Percentiles rank a stretch among this genome's conserved stretches.
These are phyloP conservation scores for Colletotrichum kahawae DNA, from an alignment of 2,329 filamentous ascomycete species.

Conservation along the genomic window DNA sequence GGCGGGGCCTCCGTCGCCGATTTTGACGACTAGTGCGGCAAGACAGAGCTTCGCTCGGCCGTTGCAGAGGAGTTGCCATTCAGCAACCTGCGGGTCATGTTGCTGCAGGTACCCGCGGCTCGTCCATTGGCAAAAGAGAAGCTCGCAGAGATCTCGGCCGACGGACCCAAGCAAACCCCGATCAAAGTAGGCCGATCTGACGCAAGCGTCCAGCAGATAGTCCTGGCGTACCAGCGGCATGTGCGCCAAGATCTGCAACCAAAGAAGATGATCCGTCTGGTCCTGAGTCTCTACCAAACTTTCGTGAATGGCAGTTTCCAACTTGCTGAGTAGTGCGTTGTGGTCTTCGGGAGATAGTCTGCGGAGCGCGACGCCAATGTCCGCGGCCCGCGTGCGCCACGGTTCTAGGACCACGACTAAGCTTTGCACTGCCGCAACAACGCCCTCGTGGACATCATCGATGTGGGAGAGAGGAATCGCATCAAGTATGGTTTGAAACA, in stretches of 20 bases:
- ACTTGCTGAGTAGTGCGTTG: not conserved
- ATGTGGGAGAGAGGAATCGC: not conserved
- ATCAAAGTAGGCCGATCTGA: slow-evolving; percentile 14
- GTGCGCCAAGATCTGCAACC: slow-evolving; percentile 24
- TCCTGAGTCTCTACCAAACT: not conserved
- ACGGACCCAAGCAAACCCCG: not conserved
- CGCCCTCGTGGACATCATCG: not conserved
- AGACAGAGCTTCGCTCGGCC: not conserved
- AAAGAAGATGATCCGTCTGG: slow-evolving; percentile 14
- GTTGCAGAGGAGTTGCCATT: not conserved
- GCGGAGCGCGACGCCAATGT: slow-evolving; percentile 11
- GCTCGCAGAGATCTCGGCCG: slow-evolving; percentile 21
- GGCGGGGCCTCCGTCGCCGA: not conserved
- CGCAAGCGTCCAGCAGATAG: slow-evolving; percentile 22
- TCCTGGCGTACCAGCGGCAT: slow-evolving; percentile 17
- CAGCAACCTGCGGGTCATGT: not conserved
- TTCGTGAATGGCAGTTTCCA: not conserved
- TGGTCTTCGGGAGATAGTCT: not conserved
- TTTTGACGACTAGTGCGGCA: not conserved
- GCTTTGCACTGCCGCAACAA: slow-evolving; percentile 14
- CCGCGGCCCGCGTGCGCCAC: slow-evolving; percentile 6
- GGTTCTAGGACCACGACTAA: not conserved
- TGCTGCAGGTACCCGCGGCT: slow-evolving; percentile 19
- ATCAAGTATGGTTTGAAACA: slow-evolving; percentile 8
- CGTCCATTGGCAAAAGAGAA: slow-evolving; percentile 26